Conservation (phyloP, 768 basidiomycete species). For the Suillus bovinus region DNA sequence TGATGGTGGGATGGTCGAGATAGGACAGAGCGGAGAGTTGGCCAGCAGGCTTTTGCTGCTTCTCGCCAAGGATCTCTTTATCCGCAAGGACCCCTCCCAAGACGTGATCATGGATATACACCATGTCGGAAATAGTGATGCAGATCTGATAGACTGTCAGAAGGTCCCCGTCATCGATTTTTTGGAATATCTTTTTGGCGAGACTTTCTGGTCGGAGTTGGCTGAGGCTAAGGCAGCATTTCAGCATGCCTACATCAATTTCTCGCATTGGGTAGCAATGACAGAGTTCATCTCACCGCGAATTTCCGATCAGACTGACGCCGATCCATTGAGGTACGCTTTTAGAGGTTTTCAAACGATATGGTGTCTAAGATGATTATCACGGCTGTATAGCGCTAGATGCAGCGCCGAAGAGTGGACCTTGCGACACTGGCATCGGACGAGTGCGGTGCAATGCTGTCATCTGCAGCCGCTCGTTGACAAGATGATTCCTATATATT, state of each 20-base stretch:
- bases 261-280: slow-evolving; percentile 20
- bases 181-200: slow-evolving; percentile 17
- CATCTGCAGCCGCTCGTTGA: slow-evolving; percentile 14
- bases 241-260: slow-evolving; percentile 14
- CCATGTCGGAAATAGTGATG: neutral
- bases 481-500: slow-evolving; percentile 18
- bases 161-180: slow-evolving; percentile 15
- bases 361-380: neutral
- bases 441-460: slow-evolving; percentile 20
- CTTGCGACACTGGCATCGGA: slow-evolving; percentile 16
- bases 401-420: slow-evolving; percentile 9
- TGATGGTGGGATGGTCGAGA: slow-evolving; percentile 10
- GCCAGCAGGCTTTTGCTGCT: slow-evolving; percentile 13
- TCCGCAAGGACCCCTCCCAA: slow-evolving; percentile 1
- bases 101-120: neutral
- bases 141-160: slow-evolving; percentile 11
- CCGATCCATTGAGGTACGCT: neutral
- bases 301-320: neutral
- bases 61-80: slow-evolving; percentile 11
- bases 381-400: neutral
- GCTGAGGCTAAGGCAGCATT: slow-evolving; percentile 10
- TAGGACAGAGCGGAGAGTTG: slow-evolving; percentile 14
- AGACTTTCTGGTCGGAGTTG: slow-evolving; percentile 2
- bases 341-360: neutral
- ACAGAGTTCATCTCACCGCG: slow-evolving; percentile 2